Evolutionary conservation across 2,329 filamentous ascomycete species (phyloP).

Genomic region (Phialocephala subalpina): DNA sequence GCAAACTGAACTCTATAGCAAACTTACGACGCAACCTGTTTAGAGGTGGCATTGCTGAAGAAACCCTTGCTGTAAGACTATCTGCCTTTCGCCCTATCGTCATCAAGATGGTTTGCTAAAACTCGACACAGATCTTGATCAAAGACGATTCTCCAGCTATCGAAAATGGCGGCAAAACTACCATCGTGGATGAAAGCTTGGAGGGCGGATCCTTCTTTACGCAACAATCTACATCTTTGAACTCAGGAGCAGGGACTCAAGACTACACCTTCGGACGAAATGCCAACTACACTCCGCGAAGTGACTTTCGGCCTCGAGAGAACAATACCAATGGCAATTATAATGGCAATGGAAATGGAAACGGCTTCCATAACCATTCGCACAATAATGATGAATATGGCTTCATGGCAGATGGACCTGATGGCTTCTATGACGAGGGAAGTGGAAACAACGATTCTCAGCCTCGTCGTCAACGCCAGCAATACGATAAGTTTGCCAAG

Average conservation of each 20-base stretch:
- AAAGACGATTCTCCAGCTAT: constrained; percentile 31
- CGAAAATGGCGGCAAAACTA: constrained; percentile 31
- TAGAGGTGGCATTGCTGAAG: constrained; percentile 55
- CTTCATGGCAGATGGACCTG: constrained; percentile 30
- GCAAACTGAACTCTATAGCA: constrained; percentile 33
- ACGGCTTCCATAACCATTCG: constrained; percentile 27
- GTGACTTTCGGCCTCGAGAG: constrained; percentile 26
- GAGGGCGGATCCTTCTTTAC: constrained; percentile 29
- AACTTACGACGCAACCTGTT: constrained; percentile 57
- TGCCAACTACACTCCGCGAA: constrained; percentile 36
- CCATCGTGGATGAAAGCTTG: constrained; percentile 27
- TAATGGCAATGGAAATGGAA: no score
- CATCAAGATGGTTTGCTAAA: constrained; percentile 27
- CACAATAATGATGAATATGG: constrained; percentile 34
- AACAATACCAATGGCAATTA: constrained; percentile 20
- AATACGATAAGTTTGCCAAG: constrained; percentile 44
- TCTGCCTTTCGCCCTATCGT: background rate
- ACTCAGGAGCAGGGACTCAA: constrained; percentile 28
- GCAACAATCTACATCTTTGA: constrained; percentile 26
- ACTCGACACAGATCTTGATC: constrained; percentile 37
- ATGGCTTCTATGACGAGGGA: constrained; percentile 34
- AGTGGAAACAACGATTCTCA: constrained; percentile 36
- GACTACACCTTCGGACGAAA: constrained; percentile 38
- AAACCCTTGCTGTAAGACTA: constrained; percentile 49
- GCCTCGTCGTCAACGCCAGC: constrained; percentile 29